Conservation (phyloP, 2,329 filamentous ascomycete genomes). For the Pestalotiopsis sp. region DNA sequence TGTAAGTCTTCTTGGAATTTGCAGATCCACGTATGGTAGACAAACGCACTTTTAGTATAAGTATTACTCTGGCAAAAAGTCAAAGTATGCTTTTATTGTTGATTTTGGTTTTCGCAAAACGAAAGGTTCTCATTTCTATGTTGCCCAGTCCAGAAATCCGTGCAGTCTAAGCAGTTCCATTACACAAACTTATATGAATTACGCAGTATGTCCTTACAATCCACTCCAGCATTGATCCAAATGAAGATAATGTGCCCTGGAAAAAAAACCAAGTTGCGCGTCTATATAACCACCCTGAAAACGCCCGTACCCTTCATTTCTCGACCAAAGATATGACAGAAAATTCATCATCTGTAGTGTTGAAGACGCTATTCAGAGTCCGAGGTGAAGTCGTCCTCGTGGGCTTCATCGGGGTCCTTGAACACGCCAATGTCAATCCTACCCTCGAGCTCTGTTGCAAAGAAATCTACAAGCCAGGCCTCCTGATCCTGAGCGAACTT, state of each 20-base stretch:
- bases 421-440: conserved; percentile 35
- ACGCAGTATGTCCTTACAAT: too few species aligned
- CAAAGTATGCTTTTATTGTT: too few species aligned
- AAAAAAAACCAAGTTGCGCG: too few species aligned
- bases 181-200: too few species aligned
- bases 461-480: conserved; percentile 23
- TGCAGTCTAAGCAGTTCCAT: too few species aligned
- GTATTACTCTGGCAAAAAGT: too few species aligned
- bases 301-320: not conserved
- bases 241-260: too few species aligned
- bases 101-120: too few species aligned
- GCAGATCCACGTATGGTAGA: not conserved
- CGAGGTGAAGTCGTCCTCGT: conserved; percentile 36
- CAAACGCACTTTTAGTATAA: too few species aligned
- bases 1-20: not conserved
- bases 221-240: too few species aligned
- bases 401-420: conserved; percentile 36
- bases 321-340: not conserved
- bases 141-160: too few species aligned
- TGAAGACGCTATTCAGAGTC: not conserved
- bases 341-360: not conserved
- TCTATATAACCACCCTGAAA: not conserved
- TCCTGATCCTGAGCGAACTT: conserved; percentile 31
- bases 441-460: conserved; percentile 30
- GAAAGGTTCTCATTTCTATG: too few species aligned